phyloP scores from a whole-genome alignment of 805 yeast species.

The Candida anglica region DNA sequence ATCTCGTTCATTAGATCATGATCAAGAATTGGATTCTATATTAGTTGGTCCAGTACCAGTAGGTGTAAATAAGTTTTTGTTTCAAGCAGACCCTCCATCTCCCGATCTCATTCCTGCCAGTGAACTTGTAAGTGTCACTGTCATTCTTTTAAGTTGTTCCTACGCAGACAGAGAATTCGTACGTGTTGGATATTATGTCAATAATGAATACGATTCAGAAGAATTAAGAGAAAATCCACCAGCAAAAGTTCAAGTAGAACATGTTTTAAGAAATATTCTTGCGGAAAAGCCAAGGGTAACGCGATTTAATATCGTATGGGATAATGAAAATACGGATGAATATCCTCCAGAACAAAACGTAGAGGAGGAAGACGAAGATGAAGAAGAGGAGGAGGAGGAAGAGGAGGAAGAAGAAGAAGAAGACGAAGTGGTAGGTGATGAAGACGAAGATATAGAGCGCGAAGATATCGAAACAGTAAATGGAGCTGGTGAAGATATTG shows the following conservation, averaged over 20 bases:
- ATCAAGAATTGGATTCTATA: constrained; percentile 92
- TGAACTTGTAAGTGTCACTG: constrained; percentile 93
- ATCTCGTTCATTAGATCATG: constrained; percentile 90
- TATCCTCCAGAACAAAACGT: constrained; percentile 76
- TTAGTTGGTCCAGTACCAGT: constrained; percentile 99
- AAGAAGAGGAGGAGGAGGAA: constrained; percentile 53
- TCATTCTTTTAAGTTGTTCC: constrained; percentile 86
- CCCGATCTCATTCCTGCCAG: constrained; percentile 95
- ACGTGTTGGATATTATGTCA: constrained; percentile 95
- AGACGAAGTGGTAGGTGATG: constrained; percentile 42
- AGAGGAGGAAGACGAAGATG: constrained; percentile 58
- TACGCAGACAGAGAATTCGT: constrained; percentile 94
- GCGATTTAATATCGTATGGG: constrained; percentile 96
- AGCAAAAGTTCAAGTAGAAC: constrained; percentile 86
- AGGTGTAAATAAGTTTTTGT: constrained; percentile 88
- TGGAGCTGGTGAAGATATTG: constrained; percentile 37
- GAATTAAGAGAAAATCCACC: constrained; percentile 94
- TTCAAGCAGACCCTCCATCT: constrained; percentile 94
- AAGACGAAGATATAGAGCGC: constrained; percentile 46
- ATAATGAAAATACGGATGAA: constrained; percentile 61
- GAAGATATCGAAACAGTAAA: constrained; percentile 41
- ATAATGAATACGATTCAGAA: constrained; percentile 92
- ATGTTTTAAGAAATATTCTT: constrained; percentile 86
- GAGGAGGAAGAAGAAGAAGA: constrained; percentile 55
- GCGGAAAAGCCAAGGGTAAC: constrained; percentile 99